These are phyloP conservation scores for Pseudocercospora cruenta DNA, from an alignment of 2,329 filamentous ascomycete genomes.

Conservation along the genomic window DNA sequence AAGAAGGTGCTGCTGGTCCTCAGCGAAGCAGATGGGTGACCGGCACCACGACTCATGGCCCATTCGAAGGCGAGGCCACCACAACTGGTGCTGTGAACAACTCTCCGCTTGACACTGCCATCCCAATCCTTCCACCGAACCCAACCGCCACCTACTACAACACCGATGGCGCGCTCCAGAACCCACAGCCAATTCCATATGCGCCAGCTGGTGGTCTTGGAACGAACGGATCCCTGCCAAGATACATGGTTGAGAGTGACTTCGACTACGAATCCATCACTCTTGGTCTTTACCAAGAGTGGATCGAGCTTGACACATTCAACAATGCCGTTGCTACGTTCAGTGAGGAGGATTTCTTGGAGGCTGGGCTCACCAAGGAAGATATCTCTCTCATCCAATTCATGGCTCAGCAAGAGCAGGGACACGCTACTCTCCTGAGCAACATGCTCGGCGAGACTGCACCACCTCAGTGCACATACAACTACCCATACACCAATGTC, in stretches of 20 bases:
- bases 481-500: slow-evolving; percentile 76
- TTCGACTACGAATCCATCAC: slow-evolving; percentile 81
- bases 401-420: slow-evolving; percentile 77
- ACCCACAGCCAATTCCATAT: slow-evolving; percentile 72
- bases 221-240: slow-evolving; percentile 74
- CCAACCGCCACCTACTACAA: slow-evolving; percentile 71
- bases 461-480: slow-evolving; percentile 76
- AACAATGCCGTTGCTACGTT: slow-evolving; percentile 73
- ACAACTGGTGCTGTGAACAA: slow-evolving; percentile 71
- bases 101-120: slow-evolving; percentile 58
- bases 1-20: slow-evolving; percentile 44
- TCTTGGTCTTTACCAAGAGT: slow-evolving; percentile 78
- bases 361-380: slow-evolving; percentile 67
- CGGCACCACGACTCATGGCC: slow-evolving; percentile 69
- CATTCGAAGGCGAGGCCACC: slow-evolving; percentile 67
- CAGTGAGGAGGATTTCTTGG: slow-evolving; percentile 69
- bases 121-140: slow-evolving; percentile 62
- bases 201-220: slow-evolving; percentile 71
- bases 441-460: slow-evolving; percentile 76
- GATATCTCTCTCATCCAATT: slow-evolving; percentile 73
- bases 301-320: slow-evolving; percentile 83
- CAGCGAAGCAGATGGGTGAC: slow-evolving; percentile 55
- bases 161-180: slow-evolving; percentile 68
- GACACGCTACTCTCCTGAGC: slow-evolving; percentile 74
- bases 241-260: slow-evolving; percentile 78